Evolutionary conservation across 768 basidiomycete species (phyloP), one percentile per base, ranked within the genome.

Genomic region (Auriscalpium vulgare): DNA sequence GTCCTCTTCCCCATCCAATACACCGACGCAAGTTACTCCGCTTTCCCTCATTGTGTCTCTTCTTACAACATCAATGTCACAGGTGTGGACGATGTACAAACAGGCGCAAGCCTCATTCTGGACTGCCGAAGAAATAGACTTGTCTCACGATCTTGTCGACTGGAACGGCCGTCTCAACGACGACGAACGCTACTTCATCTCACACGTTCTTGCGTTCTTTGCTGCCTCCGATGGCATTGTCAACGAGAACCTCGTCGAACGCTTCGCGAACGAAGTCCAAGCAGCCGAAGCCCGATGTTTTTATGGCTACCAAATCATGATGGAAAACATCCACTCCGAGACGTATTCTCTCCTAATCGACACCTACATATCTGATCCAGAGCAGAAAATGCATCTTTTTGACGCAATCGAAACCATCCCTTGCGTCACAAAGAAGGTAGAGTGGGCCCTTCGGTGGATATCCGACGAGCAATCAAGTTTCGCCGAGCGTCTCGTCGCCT

Each of bases 261-360:
- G 94, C 8, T 97, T 97, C 71, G 91, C 89, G 8, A 84, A 83
- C 54, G 95, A 97, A 67, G 91, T 97, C 4, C 94, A 97, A 67
- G 81, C 78, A 2, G 88, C 94, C 4, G 94, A 97, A 68, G 94
- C 92, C 6, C 85, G 94, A 3, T 97, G 91, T 69, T 97, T 97
- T 73, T 97, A 97, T 66, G 94, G 94, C 16, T 97, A 95, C 75
- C 94, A 97, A 69, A 91, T 97, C 64, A 97, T 97, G 94, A 97
- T 95, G 84, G 95, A 97, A 65, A 97, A 97, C 69, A 83, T 97
- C 40, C 95, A 97, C 71, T 94, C 93, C 3, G 94, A 97, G 67
- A 95, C 94, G 0, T 97, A 97, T 71, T 97, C 94, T 0, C 82
- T 97, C 38, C 85, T 97, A 63, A 95, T 97, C 65, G 93, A 97